These are phyloP conservation scores for Trichocomaceae sp. DNA, from an alignment of 2,329 filamentous ascomycete species.

Conservation along the genomic window DNA sequence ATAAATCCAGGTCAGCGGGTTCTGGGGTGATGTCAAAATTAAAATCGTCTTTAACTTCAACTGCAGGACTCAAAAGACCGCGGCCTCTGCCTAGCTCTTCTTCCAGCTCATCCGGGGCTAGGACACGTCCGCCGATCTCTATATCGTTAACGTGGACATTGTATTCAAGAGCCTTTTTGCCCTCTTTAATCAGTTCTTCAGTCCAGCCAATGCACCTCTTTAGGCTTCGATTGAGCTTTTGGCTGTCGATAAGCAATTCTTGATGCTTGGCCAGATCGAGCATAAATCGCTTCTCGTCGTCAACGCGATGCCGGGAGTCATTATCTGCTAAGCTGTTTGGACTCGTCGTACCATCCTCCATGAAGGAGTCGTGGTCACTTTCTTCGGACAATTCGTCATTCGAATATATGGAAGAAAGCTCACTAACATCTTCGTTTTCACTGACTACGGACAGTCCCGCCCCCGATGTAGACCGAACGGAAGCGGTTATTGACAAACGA, in stretches of 20 bases:
- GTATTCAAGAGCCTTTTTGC: slow-evolving; percentile 79
- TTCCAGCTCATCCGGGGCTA: slow-evolving; percentile 58
- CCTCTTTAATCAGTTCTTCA: slow-evolving; percentile 83
- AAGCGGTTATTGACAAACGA: slow-evolving; percentile 56
- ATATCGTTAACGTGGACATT: slow-evolving; percentile 72
- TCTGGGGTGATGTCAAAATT: slow-evolving; percentile 1
- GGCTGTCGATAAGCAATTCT: slow-evolving; percentile 74
- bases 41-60: slow-evolving; percentile 14
- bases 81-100: slow-evolving; percentile 22
- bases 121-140: slow-evolving; percentile 70
- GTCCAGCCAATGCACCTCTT: slow-evolving; percentile 85
- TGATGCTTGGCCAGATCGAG: slow-evolving; percentile 84
- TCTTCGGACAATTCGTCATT: slow-evolving; percentile 33
- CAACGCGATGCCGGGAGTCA: slow-evolving; percentile 52
- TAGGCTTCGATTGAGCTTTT: slow-evolving; percentile 82
- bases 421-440: slow-evolving; percentile 35
- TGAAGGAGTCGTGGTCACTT: slow-evolving; percentile 32
- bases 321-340: slow-evolving; percentile 30
- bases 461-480: slow-evolving; percentile 41
- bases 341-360: slow-evolving; percentile 31
- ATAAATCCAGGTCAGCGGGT: background rate
- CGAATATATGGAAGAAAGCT: slow-evolving; percentile 25
- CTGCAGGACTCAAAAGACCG: slow-evolving; percentile 29
- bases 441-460: slow-evolving; percentile 41
- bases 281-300: slow-evolving; percentile 76